Conservation (phyloP, 306 rosid genomes). For the Gastrolobium villosum region DNA sequence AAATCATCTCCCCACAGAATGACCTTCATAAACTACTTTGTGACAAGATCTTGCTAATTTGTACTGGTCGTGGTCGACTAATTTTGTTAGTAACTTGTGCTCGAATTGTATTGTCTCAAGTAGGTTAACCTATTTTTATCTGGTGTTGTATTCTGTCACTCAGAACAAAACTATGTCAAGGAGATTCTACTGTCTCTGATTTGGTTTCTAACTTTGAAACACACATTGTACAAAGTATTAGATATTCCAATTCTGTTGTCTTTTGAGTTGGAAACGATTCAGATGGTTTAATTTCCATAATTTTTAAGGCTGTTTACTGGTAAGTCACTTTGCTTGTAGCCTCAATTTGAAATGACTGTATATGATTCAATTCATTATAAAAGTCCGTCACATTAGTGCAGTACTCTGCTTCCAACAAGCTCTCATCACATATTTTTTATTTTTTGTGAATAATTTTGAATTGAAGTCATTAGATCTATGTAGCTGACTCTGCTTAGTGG, state of each 20-base stretch:
- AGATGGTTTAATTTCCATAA: background rate
- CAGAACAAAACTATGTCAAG: too few relatives aligned
- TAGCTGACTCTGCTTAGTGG: background rate
- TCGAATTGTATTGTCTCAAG: background rate
- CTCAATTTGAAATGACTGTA: background rate
- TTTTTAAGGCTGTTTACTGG: background rate
- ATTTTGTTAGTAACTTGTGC: background rate
- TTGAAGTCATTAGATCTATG: background rate
- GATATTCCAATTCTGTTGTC: background rate
- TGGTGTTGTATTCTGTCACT: background rate
- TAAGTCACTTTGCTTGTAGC: background rate
- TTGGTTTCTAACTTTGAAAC: too few relatives aligned
- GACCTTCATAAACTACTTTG: background rate
- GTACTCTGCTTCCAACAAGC: too few relatives aligned
- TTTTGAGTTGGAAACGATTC: background rate
- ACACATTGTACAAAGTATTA: too few relatives aligned
- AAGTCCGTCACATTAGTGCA: background rate
- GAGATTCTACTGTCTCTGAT: too few relatives aligned
- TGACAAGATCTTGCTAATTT: background rate
- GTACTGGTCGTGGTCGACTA: background rate
- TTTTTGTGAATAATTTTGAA: constrained; percentile 1
- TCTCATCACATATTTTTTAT: background rate
- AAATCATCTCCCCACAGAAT: background rate
- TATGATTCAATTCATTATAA: background rate
- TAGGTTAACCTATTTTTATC: background rate